phyloP scores from a whole-genome alignment of 164 flowering plant species.

The Macadamia tetraphylla region DNA sequence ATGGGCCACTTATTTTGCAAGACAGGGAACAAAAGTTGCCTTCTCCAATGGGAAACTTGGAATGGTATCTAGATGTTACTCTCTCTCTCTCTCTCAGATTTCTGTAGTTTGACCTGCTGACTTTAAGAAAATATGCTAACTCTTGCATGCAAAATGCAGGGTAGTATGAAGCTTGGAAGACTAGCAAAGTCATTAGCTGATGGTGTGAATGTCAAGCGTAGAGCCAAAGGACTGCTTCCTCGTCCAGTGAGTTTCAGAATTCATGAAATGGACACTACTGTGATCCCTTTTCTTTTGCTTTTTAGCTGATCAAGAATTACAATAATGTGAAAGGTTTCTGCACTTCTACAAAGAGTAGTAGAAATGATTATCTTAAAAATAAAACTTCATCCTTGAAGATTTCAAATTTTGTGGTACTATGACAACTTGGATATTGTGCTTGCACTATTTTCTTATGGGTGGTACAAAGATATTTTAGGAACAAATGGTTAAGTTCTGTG shows the following conservation, averaged over 20 bases:
- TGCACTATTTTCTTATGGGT: not conserved
- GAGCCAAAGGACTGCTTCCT: conserved; percentile 84
- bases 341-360: not conserved
- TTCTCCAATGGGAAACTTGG: conserved; percentile 94
- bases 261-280: not conserved
- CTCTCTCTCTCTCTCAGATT: conserved; percentile 1
- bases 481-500: too few species aligned
- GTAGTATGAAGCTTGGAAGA: conserved; percentile 73
- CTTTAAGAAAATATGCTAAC: not conserved
- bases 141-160: conserved; percentile 40
- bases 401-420: not conserved
- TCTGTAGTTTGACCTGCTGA: not conserved
- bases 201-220: conserved; percentile 81
- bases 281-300: not conserved
- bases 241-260: conserved; percentile 55
- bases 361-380: not conserved
- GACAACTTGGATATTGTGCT: not conserved
- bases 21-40: conserved; percentile 67
- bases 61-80: conserved; percentile 45
- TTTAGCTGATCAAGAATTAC: not conserved
- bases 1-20: conserved; percentile 85
- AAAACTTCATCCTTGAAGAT: not conserved
- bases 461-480: too few species aligned
- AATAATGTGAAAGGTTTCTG: not conserved
- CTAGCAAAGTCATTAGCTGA: conserved; percentile 73